Conservation (phyloP, 805 yeast genomes). For the Kluyveromyces aestuarii region DNA sequence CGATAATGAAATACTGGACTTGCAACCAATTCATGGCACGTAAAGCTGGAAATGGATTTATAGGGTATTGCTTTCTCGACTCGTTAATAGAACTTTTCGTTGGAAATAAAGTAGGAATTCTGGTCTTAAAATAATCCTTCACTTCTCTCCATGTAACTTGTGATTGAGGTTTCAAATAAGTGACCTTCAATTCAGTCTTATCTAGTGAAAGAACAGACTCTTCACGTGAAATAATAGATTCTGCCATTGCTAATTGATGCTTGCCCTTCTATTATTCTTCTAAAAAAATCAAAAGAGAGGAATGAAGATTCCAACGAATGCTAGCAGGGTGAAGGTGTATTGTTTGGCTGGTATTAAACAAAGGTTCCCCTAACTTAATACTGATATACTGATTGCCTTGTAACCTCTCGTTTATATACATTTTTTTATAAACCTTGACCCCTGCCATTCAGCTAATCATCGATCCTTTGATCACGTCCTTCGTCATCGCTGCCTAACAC, state of each 20-base stretch:
- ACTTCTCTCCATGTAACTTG: constrained; percentile 5
- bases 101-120: constrained; percentile 44
- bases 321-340: too few species aligned
- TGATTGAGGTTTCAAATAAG: constrained; percentile 6
- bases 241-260: neutral
- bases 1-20: constrained; percentile 43
- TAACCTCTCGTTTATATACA: too few species aligned
- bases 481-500: too few species aligned
- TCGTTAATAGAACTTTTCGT: constrained; percentile 31
- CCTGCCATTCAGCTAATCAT: too few species aligned
- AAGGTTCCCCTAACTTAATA: too few species aligned
- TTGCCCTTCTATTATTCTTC: neutral
- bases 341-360: too few species aligned
- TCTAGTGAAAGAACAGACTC: neutral
- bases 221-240: neutral
- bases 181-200: neutral
- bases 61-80: constrained; percentile 29
- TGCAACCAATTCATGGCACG: constrained; percentile 37
- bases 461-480: too few species aligned
- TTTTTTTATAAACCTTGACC: too few species aligned
- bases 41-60: constrained; percentile 60
- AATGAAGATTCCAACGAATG: too few species aligned
- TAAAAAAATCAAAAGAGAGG: too few species aligned
- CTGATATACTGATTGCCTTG: too few species aligned
- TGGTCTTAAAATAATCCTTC: constrained; percentile 31